These are phyloP conservation scores for Lophiostoma macrostomum DNA, from an alignment of 495 filamentous ascomycete species.

Conservation along the genomic window DNA sequence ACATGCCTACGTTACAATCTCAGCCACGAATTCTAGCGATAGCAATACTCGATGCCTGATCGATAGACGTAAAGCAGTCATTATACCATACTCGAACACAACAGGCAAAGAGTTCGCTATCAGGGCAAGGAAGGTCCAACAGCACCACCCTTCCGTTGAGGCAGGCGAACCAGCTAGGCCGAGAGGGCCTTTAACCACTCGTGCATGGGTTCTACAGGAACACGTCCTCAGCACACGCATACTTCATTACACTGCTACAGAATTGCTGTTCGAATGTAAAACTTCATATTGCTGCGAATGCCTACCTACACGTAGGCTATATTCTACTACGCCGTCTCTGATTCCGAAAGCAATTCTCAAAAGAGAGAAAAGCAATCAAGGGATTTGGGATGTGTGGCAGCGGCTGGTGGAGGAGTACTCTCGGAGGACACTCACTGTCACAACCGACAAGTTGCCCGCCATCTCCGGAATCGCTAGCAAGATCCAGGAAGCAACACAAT, in stretches of 20 bases:
- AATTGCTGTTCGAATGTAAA: conserved; percentile 34
- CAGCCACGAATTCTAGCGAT: conserved; percentile 10
- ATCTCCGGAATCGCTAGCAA: conserved; percentile 20
- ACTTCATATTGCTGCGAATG: conserved; percentile 28
- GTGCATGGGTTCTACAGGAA: conserved; percentile 33
- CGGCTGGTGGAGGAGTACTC: conserved; percentile 25
- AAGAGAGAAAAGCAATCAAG: neutral
- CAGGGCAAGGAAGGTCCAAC: conserved; percentile 5
- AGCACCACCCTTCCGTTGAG: conserved; percentile 11
- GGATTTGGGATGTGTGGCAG: conserved; percentile 23
- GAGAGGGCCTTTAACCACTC: conserved; percentile 8
- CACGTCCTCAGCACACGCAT: conserved; percentile 24
- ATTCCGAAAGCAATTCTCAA: conserved; percentile 19
- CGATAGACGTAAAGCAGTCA: conserved; percentile 10
- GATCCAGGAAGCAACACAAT: conserved; percentile 11
- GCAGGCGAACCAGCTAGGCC: conserved; percentile 7
- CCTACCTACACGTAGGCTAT: neutral
- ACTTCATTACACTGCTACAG: conserved; percentile 26
- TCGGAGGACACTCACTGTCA: conserved; percentile 12
- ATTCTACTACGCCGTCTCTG: conserved; percentile 15
- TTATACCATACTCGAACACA: conserved; percentile 18
- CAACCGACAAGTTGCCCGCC: conserved; percentile 9
- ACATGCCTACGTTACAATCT: conserved; percentile 16
- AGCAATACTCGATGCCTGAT: conserved; percentile 7
- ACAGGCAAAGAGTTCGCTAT: conserved; percentile 11